Evolutionary conservation across 192 early-diverging fungal species (phyloP).

Genomic region (Cetraspora pellucida): DNA sequence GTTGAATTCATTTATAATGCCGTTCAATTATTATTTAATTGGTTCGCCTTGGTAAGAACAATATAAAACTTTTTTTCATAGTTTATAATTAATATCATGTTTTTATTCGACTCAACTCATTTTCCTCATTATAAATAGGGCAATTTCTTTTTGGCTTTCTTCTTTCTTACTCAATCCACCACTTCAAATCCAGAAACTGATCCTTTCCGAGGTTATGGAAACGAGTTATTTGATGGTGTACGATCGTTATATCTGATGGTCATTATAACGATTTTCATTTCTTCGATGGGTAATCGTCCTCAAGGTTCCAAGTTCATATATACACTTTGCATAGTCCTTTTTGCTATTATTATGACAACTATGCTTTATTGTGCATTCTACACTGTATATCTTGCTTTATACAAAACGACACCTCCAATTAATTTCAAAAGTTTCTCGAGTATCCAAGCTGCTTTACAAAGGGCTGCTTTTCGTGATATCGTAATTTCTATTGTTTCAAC

Average conservation of each 20-base stretch:
- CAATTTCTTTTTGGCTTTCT: slow-evolving; percentile 83
- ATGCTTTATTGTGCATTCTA: slow-evolving; percentile 77
- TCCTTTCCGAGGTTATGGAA: slow-evolving; percentile 65
- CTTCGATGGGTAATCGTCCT: slow-evolving; percentile 89
- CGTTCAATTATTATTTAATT: slow-evolving; percentile 79
- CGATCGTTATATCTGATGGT: slow-evolving; percentile 77
- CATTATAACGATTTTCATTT: slow-evolving; percentile 79
- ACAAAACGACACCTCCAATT: slow-evolving; percentile 36
- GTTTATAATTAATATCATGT: slow-evolving; percentile 33
- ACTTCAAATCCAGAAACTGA: slow-evolving; percentile 47
- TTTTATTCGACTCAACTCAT: slow-evolving; percentile 25
- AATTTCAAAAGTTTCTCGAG: slow-evolving; percentile 41
- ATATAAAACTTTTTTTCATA: background rate
- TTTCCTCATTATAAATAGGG: slow-evolving; percentile 36
- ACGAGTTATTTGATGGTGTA: slow-evolving; percentile 65
- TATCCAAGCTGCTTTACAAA: slow-evolving; percentile 35
- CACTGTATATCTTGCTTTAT: slow-evolving; percentile 55
- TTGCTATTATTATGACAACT: slow-evolving; percentile 80
- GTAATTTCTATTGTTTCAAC: slow-evolving; percentile 79
- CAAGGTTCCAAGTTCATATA: slow-evolving; percentile 83
- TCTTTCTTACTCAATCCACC: slow-evolving; percentile 60
- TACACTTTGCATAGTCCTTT: slow-evolving; percentile 68
- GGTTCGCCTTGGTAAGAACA: slow-evolving; percentile 69
- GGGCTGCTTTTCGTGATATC: slow-evolving; percentile 71
- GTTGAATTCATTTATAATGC: slow-evolving; percentile 81